Conservation (phyloP, 177 flowering plant species). For the Tripterygium wilfordii region DNA sequence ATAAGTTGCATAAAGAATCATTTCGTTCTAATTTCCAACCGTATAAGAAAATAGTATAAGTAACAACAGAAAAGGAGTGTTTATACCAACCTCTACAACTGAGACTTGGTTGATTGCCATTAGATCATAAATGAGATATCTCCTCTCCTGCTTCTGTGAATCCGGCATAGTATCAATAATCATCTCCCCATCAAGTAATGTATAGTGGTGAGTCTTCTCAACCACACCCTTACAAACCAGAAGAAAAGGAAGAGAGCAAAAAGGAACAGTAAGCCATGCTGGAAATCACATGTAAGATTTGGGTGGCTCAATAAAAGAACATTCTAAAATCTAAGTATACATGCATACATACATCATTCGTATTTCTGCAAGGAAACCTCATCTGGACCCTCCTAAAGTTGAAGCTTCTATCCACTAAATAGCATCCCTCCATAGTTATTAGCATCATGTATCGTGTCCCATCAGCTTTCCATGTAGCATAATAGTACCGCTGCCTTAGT, state of each 20-base stretch:
- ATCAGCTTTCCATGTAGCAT: slow-evolving; percentile 99
- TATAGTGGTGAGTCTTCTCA: slow-evolving; percentile 70
- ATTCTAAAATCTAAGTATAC: slow-evolving; percentile 2
- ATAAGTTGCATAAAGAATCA: no score
- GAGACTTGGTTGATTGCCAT: slow-evolving; percentile 65
- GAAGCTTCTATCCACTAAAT: slow-evolving; percentile 81
- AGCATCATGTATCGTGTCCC: slow-evolving; percentile 99
- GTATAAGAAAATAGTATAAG: no score
- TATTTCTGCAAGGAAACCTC: slow-evolving; percentile 75
- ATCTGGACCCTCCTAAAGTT: slow-evolving; percentile 88
- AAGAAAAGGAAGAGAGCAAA: background rate
- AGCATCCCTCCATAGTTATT: slow-evolving; percentile 85
- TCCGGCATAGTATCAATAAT: slow-evolving; percentile 89
- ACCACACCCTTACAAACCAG: slow-evolving; percentile 36
- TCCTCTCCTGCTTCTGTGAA: slow-evolving; percentile 70
- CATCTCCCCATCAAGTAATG: slow-evolving; percentile 99
- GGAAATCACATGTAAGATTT: background rate
- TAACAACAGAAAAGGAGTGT: no score
- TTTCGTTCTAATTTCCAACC: no score
- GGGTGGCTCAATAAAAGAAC: slow-evolving; percentile 2
- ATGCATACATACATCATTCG: slow-evolving; percentile 49
- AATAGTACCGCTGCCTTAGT: slow-evolving; percentile 84
- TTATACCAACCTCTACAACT: slow-evolving; percentile 79
- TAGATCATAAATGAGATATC: slow-evolving; percentile 94
- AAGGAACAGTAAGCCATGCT: background rate